Conservation (phyloP, 768 basidiomycete genomes). For the Exsudoporus frostii region DNA sequence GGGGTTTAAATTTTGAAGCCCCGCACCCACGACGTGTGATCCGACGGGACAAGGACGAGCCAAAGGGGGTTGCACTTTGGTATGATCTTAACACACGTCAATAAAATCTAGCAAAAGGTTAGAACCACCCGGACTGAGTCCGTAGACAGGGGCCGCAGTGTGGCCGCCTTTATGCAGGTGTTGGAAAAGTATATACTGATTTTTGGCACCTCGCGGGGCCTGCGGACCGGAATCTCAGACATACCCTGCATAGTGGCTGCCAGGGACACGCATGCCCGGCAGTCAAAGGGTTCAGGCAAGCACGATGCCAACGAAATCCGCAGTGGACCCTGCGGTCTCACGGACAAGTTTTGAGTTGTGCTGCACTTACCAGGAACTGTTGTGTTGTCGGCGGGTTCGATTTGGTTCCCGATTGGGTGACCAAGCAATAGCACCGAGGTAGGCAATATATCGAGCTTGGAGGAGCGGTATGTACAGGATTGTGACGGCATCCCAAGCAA, state of each 20-base stretch:
- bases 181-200: not conserved
- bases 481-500: slow-evolving; percentile 2
- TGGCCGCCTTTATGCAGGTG: not conserved
- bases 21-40: not conserved
- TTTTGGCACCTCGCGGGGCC: too few species aligned
- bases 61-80: too few species aligned
- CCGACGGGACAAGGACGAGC: not conserved
- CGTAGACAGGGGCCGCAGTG: not conserved
- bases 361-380: not conserved
- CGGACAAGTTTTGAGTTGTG: not conserved
- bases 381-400: not conserved
- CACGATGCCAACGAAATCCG: slow-evolving; percentile 2
- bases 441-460: not conserved
- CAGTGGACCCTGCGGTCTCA: slow-evolving; percentile 3
- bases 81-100: too few species aligned
- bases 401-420: not conserved
- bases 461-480: not conserved
- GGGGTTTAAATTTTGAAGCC: not conserved
- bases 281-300: not conserved
- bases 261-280: not conserved
- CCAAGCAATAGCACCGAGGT: not conserved
- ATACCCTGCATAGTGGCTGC: not conserved
- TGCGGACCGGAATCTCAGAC: not conserved
- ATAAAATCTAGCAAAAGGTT: not conserved
- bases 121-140: not conserved